Evolutionary conservation across 1,284 basidiomycete species (phyloP).

Genomic region (Pseudozyma flocculosa): DNA sequence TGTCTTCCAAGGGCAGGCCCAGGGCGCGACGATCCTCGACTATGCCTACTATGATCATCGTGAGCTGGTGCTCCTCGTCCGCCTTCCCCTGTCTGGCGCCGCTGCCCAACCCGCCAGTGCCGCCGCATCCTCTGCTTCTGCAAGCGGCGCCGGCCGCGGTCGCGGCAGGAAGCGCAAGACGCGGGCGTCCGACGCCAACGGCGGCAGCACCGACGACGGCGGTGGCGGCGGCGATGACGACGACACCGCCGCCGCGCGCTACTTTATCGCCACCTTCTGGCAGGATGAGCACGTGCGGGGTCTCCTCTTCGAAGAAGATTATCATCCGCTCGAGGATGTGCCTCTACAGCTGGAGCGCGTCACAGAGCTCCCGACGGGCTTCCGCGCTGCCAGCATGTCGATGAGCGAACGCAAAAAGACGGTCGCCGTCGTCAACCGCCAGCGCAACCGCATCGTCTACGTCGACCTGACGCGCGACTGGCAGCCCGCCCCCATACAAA

Average conservation of each 20-base stretch:
- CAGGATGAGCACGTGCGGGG: too few relatives aligned
- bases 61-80: slow-evolving; percentile 18
- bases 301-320: not conserved
- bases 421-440: slow-evolving; percentile 10
- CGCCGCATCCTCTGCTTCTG: slow-evolving; percentile 4
- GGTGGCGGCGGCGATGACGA: too few relatives aligned
- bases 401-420: slow-evolving; percentile 30
- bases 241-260: too few relatives aligned
- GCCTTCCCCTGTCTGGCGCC: not conserved
- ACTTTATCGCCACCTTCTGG: too few relatives aligned
- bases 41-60: slow-evolving; percentile 14
- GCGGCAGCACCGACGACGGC: too few relatives aligned
- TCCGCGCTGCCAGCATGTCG: slow-evolving; percentile 12
- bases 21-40: slow-evolving; percentile 11
- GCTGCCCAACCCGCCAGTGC: slow-evolving; percentile 9
- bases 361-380: slow-evolving; percentile 15
- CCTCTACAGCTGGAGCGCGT: slow-evolving; percentile 6
- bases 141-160: too few relatives aligned
- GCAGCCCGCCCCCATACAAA: too few relatives aligned
- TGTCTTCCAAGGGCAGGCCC: slow-evolving; percentile 1
- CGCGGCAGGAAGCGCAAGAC: too few relatives aligned
- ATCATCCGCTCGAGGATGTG: not conserved
- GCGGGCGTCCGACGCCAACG: too few relatives aligned
- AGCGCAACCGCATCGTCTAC: slow-evolving; percentile 16
- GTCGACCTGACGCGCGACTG: slow-evolving; percentile 10